These are phyloP conservation scores for Diaporthe sp. DNA, from an alignment of 2,329 filamentous ascomycete species.

Conservation along the genomic window DNA sequence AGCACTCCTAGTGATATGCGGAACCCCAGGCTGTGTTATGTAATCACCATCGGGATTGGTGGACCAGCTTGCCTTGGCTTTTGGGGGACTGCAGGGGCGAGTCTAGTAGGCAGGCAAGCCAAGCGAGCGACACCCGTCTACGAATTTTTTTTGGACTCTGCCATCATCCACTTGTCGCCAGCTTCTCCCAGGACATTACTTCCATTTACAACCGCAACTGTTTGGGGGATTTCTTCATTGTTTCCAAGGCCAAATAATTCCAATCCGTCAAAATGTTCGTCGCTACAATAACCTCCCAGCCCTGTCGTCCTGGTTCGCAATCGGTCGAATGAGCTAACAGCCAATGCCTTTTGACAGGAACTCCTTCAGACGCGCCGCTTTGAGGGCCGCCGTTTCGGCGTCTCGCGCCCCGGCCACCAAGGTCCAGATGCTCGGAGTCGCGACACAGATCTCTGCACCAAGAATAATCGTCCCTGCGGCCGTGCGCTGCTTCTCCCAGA, in stretches of 20 bases:
- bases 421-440: constrained; percentile 45
- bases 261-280: constrained; percentile 37
- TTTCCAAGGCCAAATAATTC: background rate
- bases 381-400: constrained; percentile 51
- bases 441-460: constrained; percentile 43
- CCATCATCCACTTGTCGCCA: background rate
- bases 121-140: constrained; percentile 6
- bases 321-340: constrained; percentile 26
- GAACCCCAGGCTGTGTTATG: background rate
- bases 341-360: constrained; percentile 46
- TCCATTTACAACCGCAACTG: background rate
- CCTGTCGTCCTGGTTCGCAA: background rate
- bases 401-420: constrained; percentile 46
- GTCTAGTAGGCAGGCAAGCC: background rate
- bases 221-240: background rate
- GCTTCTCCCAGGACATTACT: background rate
- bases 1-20: background rate
- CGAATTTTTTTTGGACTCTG: constrained; percentile 14
- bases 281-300: background rate
- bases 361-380: constrained; percentile 51
- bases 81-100: background rate
- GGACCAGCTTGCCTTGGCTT: too few species aligned
- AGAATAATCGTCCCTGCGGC: constrained; percentile 39
- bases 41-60: constrained; percentile 11
- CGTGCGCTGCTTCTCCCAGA: constrained; percentile 52